Evolutionary conservation across 73 alveolate species (phyloP).

Genomic region (Durusdinium trenchii): DNA sequence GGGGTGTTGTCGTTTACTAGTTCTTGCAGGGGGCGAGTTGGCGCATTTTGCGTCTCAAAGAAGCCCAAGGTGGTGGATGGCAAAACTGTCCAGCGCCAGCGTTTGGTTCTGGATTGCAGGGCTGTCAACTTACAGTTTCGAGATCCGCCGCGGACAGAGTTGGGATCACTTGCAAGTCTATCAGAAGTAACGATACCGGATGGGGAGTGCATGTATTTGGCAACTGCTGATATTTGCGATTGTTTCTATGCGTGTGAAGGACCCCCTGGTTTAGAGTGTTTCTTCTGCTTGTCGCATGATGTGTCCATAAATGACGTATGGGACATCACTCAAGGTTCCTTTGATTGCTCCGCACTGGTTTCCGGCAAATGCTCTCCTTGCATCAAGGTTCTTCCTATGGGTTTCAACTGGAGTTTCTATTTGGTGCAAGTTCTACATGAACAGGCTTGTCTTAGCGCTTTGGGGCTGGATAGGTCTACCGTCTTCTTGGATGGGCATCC

Average conservation of each 20-base stretch:
- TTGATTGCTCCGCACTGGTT: neutral
- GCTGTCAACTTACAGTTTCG: neutral
- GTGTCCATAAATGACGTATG: neutral
- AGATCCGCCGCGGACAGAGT: conserved; percentile 18
- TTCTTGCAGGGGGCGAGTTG: conserved; percentile 22
- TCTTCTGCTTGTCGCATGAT: conserved; percentile 1
- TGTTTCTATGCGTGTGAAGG: conserved; percentile 12
- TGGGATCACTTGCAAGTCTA: neutral
- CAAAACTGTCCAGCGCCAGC: neutral
- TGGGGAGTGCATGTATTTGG: neutral
- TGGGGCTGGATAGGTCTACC: neutral
- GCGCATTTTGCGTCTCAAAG: conserved; percentile 32
- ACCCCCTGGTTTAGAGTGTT: neutral
- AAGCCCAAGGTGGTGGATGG: conserved; percentile 43
- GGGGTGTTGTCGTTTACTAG: neutral
- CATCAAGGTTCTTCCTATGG: conserved; percentile 27
- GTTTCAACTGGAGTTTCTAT: conserved; percentile 9
- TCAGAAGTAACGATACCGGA: neutral
- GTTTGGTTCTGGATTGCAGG: conserved; percentile 53
- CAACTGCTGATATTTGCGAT: conserved; percentile 22
- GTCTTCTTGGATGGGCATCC: neutral
- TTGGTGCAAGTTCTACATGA: neutral
- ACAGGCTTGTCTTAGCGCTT: neutral
- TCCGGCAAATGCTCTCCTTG: too few relatives aligned
- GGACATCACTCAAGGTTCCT: neutral